Base-by-base conservation (phyloP, 2,329 filamentous ascomycete species). In the Macrophomina phaseolina region DNA sequence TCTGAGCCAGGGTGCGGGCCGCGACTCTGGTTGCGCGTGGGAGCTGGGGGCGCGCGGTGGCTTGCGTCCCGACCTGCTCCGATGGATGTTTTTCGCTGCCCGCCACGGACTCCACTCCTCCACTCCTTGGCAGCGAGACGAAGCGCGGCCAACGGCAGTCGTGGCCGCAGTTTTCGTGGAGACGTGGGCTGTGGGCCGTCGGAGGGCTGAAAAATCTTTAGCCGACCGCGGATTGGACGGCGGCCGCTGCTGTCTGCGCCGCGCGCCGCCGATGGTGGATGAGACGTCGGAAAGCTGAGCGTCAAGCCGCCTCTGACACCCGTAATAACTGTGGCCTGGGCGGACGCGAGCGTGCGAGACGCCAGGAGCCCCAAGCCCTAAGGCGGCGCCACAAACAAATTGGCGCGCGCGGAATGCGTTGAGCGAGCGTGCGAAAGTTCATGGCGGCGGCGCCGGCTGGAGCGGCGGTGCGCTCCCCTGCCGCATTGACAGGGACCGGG, bases 171-270 rank as follows among this genome's bases (percentile, higher is more conserved):
- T 49, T 38, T 49, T 62, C 58, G 58, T 62, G 58, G 58, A 49
- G 58, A 62, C 14, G 45, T 49, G 42, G 58, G 30, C 58, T 61
- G 58, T 61, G 58, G 58, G 58, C 58, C 58, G 16, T 45, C 45
- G 58, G 58, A 48, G 61, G 7, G 28, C 61, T 64, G 48, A 64
- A 64, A 64, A 64, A 16, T 64, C 61, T 64, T 64, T 64, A 64
- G 61, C 61, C 61, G 61, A 53, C 46, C 61, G 61, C 48, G 40
- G 2, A 46, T 46, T 63, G 45, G 60, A 51, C 32, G 12, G n/a
- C 11, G 14, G 61, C 48, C 53, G 48, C 23, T 23, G 53, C 46
- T 64, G 48, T 53, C 61, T 34, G 55, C 30, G 30, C 48, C 48
- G 48, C 48, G 48, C 48, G 18, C 18, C 36, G 36, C 11, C 7